A percentile compares a stretch with the other conserved stretches of the same genome.
Evolutionary conservation across 2,329 filamentous ascomycete species (phyloP).

Genomic region (Hymenoscyphus infarciens): DNA sequence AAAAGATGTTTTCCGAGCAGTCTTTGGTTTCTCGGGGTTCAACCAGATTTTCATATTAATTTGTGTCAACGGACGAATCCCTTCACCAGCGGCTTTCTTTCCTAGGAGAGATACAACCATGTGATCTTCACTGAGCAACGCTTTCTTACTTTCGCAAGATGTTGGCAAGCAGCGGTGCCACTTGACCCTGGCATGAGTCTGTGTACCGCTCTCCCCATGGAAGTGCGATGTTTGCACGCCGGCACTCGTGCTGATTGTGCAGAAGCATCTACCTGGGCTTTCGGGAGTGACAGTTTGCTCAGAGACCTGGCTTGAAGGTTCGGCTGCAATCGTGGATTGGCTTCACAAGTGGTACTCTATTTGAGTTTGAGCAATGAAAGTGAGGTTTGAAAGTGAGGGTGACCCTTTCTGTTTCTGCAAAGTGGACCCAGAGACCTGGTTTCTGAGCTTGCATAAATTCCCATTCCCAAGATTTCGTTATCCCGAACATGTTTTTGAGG

Average conservation of each 20-base stretch:
- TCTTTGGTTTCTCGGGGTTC: no score
- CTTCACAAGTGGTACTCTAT: background rate
- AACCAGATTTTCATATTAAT: background rate
- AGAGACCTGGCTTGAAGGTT: background rate
- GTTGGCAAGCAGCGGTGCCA: conserved; percentile 24
- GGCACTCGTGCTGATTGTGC: conserved; percentile 40
- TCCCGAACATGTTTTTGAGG: no score
- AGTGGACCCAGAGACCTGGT: no score
- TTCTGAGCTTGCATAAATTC: no score
- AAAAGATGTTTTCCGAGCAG: background rate
- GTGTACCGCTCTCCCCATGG: conserved; percentile 30
- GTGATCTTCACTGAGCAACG: conserved; percentile 30
- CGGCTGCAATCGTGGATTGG: background rate
- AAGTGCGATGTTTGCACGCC: conserved; percentile 15
- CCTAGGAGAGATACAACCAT: conserved; percentile 30
- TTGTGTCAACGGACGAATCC: background rate
- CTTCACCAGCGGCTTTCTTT: conserved; percentile 10
- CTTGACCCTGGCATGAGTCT: conserved; percentile 29
- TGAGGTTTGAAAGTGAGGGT: no score
- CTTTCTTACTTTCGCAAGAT: conserved; percentile 27
- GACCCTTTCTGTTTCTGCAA: no score
- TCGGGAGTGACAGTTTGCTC: background rate
- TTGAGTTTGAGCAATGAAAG: no score
- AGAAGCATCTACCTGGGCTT: conserved; percentile 36
- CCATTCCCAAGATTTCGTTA: no score